Conservation (phyloP, 1,284 basidiomycete species). For the Pseudozyma pruni region DNA sequence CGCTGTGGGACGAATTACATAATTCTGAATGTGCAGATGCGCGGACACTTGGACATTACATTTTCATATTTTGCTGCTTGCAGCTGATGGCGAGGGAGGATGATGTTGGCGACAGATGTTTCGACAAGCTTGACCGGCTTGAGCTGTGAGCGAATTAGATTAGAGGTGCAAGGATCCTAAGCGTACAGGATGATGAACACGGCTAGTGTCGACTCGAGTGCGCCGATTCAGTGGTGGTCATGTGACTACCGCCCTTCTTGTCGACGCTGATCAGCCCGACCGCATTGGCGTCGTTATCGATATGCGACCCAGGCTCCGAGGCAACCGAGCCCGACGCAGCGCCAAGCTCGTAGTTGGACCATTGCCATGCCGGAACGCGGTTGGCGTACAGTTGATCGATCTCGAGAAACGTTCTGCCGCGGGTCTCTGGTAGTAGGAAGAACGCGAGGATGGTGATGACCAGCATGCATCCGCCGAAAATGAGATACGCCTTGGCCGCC, state of each 20-base stretch:
- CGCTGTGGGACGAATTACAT: no score
- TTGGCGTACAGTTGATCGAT: constrained; percentile 59
- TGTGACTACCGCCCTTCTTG: constrained; percentile 26
- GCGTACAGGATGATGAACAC: neutral
- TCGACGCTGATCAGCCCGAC: constrained; percentile 37
- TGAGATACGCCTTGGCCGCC: constrained; percentile 58
- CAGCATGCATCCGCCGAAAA: constrained; percentile 57
- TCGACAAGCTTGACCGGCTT: no score
- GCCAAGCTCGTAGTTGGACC: constrained; percentile 46
- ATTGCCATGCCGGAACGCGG: constrained; percentile 44
- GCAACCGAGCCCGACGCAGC: constrained; percentile 1
- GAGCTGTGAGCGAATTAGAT: no score
- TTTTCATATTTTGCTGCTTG: no score
- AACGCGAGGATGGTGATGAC: constrained; percentile 46
- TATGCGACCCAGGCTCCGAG: constrained; percentile 8
- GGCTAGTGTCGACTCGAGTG: constrained; percentile 3
- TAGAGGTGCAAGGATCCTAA: constrained; percentile 2
- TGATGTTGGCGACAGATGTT: no score
- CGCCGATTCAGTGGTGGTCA: constrained; percentile 8
- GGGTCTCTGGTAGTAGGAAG: constrained; percentile 55
- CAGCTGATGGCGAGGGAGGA: no score
- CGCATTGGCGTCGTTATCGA: constrained; percentile 17
- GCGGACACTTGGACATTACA: no score
- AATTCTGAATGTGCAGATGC: no score
- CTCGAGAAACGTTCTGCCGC: constrained; percentile 51